These are phyloP conservation scores for Lenwebbia sp. DNA, from an alignment of 345 rosid species.

Conservation along the genomic window DNA sequence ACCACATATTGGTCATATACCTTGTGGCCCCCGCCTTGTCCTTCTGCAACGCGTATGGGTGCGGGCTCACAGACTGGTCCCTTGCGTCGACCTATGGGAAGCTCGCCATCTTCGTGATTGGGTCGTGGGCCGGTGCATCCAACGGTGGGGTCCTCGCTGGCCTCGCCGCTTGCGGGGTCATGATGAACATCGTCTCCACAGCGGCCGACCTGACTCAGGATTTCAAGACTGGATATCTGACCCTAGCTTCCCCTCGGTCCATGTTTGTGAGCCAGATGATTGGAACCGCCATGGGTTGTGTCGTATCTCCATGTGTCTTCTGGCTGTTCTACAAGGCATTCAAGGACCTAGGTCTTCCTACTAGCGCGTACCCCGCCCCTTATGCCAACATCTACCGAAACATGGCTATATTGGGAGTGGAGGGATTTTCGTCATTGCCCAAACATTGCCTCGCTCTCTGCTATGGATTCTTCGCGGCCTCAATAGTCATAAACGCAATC, in stretches of 20 bases:
- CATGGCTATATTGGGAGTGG: conserved; percentile 66
- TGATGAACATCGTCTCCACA: conserved; percentile 90
- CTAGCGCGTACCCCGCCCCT: conserved; percentile 46
- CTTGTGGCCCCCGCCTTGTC: conserved; percentile 55
- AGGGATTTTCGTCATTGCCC: conserved; percentile 61
- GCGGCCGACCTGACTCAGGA: conserved; percentile 42
- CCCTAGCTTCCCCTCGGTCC: conserved; percentile 2
- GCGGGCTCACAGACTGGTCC: conserved; percentile 87
- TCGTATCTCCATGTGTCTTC: not conserved
- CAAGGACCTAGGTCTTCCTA: conserved; percentile 37
- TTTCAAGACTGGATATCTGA: not conserved
- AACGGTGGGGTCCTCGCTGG: conserved; percentile 74
- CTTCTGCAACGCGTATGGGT: conserved; percentile 78
- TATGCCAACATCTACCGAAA: conserved; percentile 19
- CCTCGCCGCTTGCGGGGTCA: conserved; percentile 76
- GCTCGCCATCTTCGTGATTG: conserved; percentile 57
- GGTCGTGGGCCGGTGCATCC: conserved; percentile 59
- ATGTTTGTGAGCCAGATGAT: conserved; percentile 1
- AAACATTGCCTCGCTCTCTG: conserved; percentile 62
- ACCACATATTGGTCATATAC: conserved; percentile 55
- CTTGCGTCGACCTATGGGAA: conserved; percentile 80
- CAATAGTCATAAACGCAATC: conserved; percentile 42
- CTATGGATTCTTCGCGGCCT: conserved; percentile 44
- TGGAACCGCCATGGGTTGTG: not conserved
- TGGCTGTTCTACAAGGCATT: conserved; percentile 9